Evolutionary conservation across 2,329 filamentous ascomycete genomes (phyloP).

Genomic region (Grosmannia serpens): DNA sequence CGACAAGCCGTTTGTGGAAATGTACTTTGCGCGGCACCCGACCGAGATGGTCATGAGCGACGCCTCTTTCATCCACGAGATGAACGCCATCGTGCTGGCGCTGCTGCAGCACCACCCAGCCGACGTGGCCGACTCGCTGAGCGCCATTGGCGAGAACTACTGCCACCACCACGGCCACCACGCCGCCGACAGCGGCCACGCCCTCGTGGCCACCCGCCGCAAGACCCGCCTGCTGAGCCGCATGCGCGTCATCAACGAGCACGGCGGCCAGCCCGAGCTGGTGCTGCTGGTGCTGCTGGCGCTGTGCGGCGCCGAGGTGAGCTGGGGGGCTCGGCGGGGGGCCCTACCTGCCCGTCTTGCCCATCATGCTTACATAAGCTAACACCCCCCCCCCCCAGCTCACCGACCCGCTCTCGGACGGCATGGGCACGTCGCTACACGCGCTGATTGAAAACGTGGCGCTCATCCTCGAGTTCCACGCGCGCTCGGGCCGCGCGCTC

Average conservation of each 20-base stretch:
- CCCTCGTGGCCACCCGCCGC: too few species aligned
- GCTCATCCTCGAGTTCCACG: slow-evolving; percentile 8
- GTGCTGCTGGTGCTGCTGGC: slow-evolving; percentile 9
- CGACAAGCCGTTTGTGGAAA: slow-evolving; percentile 10
- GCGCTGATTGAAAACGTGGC: slow-evolving; percentile 11
- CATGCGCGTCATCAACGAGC: slow-evolving; percentile 6
- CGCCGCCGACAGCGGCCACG: slow-evolving; percentile 1
- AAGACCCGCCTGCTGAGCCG: slow-evolving; percentile 7
- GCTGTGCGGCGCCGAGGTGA: slow-evolving; percentile 13
- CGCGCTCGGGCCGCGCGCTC: slow-evolving; percentile 4
- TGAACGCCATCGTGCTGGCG: slow-evolving; percentile 10
- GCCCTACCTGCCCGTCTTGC: not conserved
- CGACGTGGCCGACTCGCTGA: slow-evolving; percentile 9
- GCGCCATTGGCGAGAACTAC: slow-evolving; percentile 12
- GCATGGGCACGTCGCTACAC: slow-evolving; percentile 7
- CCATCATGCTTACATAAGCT: not conserved
- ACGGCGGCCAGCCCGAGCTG: slow-evolving; percentile 7
- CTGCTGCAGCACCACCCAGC: slow-evolving; percentile 8
- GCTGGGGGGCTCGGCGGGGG: not conserved
- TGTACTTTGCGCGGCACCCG: slow-evolving; percentile 12
- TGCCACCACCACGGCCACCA: not conserved
- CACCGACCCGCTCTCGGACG: slow-evolving; percentile 9
- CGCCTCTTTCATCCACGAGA: slow-evolving; percentile 10
- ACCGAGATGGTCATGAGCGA: slow-evolving; percentile 10
- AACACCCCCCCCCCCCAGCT: too few species aligned